Percentiles rank a stretch among this genome's conserved stretches.
Conservation (phyloP, 1,139 yeast genomes). For the Suhomyces bokatorum region DNA sequence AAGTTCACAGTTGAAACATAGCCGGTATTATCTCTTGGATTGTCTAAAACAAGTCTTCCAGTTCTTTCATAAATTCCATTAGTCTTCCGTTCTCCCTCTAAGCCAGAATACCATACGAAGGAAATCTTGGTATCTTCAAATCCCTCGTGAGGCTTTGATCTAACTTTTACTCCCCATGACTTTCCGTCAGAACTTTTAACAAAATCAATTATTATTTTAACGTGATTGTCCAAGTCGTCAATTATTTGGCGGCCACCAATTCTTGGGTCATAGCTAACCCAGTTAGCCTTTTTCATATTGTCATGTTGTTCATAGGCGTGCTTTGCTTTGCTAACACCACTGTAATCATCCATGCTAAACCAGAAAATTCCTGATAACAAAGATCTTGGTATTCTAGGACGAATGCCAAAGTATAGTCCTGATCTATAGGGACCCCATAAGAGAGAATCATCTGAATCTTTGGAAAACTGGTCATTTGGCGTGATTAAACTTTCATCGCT, state of each 20-base stretch:
- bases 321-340: conserved; percentile 63
- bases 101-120: conserved; percentile 74
- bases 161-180: conserved; percentile 75
- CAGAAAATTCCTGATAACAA: conserved; percentile 84
- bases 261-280: conserved; percentile 87
- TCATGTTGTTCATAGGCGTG: conserved; percentile 81
- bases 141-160: conserved; percentile 59
- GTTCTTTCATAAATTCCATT: conserved; percentile 21
- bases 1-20: conserved; percentile 41
- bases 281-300: conserved; percentile 72
- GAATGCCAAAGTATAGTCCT: conserved; percentile 78
- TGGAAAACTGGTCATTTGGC: conserved; percentile 25
- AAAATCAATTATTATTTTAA: conserved; percentile 69
- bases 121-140: conserved; percentile 54
- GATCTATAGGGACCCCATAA: conserved; percentile 95
- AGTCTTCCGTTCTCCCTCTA: conserved; percentile 55
- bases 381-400: conserved; percentile 80
- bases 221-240: conserved; percentile 61
- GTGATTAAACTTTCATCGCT: conserved; percentile 7
- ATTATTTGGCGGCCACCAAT: conserved; percentile 81
- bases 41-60: conserved; percentile 38
- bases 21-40: conserved; percentile 27
- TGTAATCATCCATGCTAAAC: conserved; percentile 67
- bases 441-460: conserved; percentile 36
- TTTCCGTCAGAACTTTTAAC: conserved; percentile 72